phyloP scores from a whole-genome alignment of 139 green algal genomes.

The Edaphochlamys debaryana region DNA sequence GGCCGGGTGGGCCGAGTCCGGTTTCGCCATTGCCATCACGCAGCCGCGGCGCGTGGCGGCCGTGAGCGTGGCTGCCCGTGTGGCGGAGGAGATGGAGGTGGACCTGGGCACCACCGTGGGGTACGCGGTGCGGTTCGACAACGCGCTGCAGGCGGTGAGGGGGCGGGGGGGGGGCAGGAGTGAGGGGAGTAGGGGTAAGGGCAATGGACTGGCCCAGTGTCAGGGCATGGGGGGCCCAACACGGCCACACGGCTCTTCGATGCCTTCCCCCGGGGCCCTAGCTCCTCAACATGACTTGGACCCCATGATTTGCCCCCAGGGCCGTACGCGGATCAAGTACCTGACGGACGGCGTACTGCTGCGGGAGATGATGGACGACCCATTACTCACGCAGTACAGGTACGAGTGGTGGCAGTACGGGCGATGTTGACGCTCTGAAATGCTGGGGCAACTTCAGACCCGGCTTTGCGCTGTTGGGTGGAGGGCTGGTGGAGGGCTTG shows the following conservation, averaged over 20 bases:
- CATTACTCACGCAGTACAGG: constrained; percentile 83
- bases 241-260: too few relatives aligned
- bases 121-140: constrained; percentile 89
- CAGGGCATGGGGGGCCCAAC: too few relatives aligned
- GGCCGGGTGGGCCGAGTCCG: constrained; percentile 61
- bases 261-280: too few relatives aligned
- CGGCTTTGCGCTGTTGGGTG: too few relatives aligned
- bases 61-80: constrained; percentile 78
- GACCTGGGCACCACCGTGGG: constrained; percentile 75
- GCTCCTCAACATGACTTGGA: too few relatives aligned
- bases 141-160: constrained; percentile 61
- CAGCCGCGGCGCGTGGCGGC: constrained; percentile 90
- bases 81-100: constrained; percentile 84
- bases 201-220: not conserved
- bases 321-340: constrained; percentile 84
- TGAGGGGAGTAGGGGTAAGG: not conserved
- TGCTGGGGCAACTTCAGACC: too few relatives aligned
- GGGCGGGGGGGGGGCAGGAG: not conserved
- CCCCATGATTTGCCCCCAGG: too few relatives aligned
- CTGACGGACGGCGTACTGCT: constrained; percentile 94
- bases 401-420: constrained; percentile 1
- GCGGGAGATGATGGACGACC: constrained; percentile 89
- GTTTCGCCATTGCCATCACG: constrained; percentile 48
- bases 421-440: too few relatives aligned
- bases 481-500: too few relatives aligned